Evolutionary conservation across 306 rosid species (phyloP).

Genomic region (Cicer cuneatum): DNA sequence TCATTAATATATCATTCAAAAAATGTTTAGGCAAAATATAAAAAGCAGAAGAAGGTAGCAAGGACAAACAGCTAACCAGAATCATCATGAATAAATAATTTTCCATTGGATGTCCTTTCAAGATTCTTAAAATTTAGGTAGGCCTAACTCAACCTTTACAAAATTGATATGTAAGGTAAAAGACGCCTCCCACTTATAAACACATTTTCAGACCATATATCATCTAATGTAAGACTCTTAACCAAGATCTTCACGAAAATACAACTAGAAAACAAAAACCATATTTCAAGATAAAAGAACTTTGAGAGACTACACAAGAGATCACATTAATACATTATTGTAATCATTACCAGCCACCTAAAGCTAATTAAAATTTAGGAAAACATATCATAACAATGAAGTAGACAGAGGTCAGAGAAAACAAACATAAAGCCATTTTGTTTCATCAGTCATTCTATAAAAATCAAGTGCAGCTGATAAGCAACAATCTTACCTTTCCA

Average conservation of each 20-base stretch:
- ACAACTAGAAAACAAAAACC: slow-evolving; percentile 6
- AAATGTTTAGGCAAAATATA: slow-evolving; percentile 25
- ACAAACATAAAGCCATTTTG: neutral
- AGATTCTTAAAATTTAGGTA: no score
- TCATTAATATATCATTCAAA: slow-evolving; percentile 8
- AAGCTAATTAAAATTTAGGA: slow-evolving; percentile 11
- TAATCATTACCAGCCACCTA: slow-evolving; percentile 25
- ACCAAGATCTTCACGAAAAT: neutral
- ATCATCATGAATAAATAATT: slow-evolving; percentile 21
- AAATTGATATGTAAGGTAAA: no score
- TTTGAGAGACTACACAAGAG: slow-evolving; percentile 14
- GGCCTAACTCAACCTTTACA: no score
- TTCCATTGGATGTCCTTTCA: neutral
- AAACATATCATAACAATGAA: slow-evolving; percentile 24
- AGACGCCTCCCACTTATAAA: no score
- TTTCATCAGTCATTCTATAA: slow-evolving; percentile 6
- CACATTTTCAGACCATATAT: no score
- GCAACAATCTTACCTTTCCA: slow-evolving; percentile 73
- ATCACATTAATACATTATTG: neutral
- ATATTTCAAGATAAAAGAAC: slow-evolving; percentile 12
- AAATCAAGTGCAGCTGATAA: slow-evolving; percentile 37
- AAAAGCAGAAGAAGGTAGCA: slow-evolving; percentile 1
- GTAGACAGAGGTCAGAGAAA: slow-evolving; percentile 20
- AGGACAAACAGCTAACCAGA: neutral
- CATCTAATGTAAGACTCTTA: no score